Base-by-base conservation (phyloP, 169 alveolate genomes). In the Prorocentrum cordatum region DNA sequence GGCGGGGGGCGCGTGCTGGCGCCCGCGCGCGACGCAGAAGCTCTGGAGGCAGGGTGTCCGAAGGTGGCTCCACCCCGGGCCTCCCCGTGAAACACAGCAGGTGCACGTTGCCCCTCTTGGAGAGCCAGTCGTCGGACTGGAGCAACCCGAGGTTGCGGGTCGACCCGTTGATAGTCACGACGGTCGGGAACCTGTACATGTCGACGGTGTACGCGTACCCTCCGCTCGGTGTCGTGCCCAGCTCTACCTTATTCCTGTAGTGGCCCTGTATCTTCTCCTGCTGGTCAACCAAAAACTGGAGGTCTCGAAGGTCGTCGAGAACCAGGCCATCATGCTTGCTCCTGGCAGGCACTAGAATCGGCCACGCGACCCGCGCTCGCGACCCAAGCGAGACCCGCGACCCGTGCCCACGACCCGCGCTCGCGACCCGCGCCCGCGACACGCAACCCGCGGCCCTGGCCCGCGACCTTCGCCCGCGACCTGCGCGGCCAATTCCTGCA, bases 231-330 rank as follows among this genome's bases (percentile, higher is more conserved):
- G 83, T 71, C n/a, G 45, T 4, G 31, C 83, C 64, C 20, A 71
- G 26, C 32, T 38, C 82, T 14, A 70, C 24, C 62, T 70, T 36
- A n/a, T 24, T 45, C 24, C 50, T 45, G 47, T 71, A 71, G 7
- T 71, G 39, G 45, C 83, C 83, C 32, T 71, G 83, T 2, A 71
- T 27, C 32, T 71, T 71, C 47, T 71, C 83, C 20, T 71, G 83
- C 67, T 71, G 39, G 24, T 71, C 83, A 0, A 66, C 20, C 47
- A 71, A 16, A 29, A 71, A 71, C 16, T 20, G 26, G 5, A 71
- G 4, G 32, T 71, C 83, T 2, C 67, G 33, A 24, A 71, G 29
- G 14, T 71, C 83, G 20, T 71, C 83, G n/a, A 71, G 16, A 2
- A 71, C 26, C 9, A 71, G 39, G 42, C 67, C 83, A 20, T 71